Base-by-base conservation (phyloP, 495 filamentous ascomycete species). In the Annulohypoxylon nitens region DNA sequence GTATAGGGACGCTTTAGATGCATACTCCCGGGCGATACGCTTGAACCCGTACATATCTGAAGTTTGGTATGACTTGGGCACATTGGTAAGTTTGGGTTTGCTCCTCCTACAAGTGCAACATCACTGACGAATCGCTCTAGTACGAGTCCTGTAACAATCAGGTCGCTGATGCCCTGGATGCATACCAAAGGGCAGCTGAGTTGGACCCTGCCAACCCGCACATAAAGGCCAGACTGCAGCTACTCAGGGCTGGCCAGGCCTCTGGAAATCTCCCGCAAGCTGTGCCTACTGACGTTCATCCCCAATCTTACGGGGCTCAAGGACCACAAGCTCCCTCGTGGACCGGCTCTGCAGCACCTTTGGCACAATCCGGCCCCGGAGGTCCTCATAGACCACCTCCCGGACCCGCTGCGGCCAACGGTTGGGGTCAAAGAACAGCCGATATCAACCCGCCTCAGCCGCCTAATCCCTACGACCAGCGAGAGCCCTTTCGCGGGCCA, bases 111-210 rank as follows among this genome's bases (percentile, higher is more conserved):
- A 48, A 25, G 61, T 74, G 50, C 55, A 26, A 39, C 43, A 41
- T 18, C 47, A 65, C 69, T 78, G 51, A 77, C 75, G 73, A 70
- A 75, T 62, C 9, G n/a, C n/a, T 77, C 51, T 68, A 95, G 93
- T 99, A 99, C 74, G 97, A 99, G 79, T 97, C 94, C 3, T 99
- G 96, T 82, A 98, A 99, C 84, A 99, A 99, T 79, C 96, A 99
- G 83, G 97, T 97, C 64, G 92, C 90, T 54, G 96, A 99, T 86
- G 96, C 96, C 6, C 86, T 99, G 51, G 96, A 99, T 77, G 96
- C 96, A 2, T 99, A 99, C 76, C 92, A 94, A 72, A 90, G 96
- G 55, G 96, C 96, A 26, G 95, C 95, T 34, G 96, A 99, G 74
- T 88, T 99, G 62, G 96, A 99, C 78, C 95, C 96, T 0, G 84